These are phyloP conservation scores for Akanthomyces dipterigenus DNA, from an alignment of 2,329 filamentous ascomycete species.

Conservation along the genomic window DNA sequence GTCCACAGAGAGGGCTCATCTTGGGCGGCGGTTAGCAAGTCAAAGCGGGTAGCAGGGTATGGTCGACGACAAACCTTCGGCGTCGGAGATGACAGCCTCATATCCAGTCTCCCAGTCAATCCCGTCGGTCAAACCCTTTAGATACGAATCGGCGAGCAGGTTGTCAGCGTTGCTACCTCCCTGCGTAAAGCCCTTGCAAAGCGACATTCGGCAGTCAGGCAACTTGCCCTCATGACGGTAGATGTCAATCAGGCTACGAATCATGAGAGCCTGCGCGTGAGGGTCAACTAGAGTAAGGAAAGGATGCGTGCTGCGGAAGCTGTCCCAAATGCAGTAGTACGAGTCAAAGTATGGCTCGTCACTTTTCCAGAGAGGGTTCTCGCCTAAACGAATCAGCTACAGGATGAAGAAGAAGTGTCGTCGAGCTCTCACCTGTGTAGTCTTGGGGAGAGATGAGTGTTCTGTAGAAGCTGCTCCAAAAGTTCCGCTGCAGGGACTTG, in stretches of 20 bases:
- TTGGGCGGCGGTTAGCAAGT: constrained; percentile 1
- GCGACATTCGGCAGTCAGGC: constrained; percentile 70
- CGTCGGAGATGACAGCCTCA: constrained; percentile 66
- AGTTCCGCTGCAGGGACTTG: constrained; percentile 52
- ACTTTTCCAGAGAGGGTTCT: constrained; percentile 65
- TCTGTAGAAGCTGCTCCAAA: constrained; percentile 67
- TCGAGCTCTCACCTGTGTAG: constrained; percentile 44
- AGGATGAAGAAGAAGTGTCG: constrained; percentile 21
- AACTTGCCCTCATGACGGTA: constrained; percentile 63
- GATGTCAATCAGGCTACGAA: constrained; percentile 64
- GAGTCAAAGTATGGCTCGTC: constrained; percentile 70
- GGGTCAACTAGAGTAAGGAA: constrained; percentile 67
- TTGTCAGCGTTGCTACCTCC: constrained; percentile 72
- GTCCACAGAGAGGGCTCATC: constrained; percentile 55
- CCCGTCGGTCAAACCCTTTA: constrained; percentile 60
- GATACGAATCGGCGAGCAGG: constrained; percentile 60
- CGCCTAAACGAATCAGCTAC: constrained; percentile 62
- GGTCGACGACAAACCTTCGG: constrained; percentile 51
- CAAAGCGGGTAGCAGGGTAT: constrained; percentile 33
- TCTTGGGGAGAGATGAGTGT: constrained; percentile 66
- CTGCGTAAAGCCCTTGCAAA: constrained; percentile 70
- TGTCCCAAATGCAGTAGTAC: constrained; percentile 65
- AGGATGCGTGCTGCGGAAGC: constrained; percentile 63
- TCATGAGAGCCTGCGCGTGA: constrained; percentile 58
- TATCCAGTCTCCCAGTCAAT: constrained; percentile 67